phyloP scores from a whole-genome alignment of 2,329 filamentous ascomycete species.

The Talaromyces rugulosus region DNA sequence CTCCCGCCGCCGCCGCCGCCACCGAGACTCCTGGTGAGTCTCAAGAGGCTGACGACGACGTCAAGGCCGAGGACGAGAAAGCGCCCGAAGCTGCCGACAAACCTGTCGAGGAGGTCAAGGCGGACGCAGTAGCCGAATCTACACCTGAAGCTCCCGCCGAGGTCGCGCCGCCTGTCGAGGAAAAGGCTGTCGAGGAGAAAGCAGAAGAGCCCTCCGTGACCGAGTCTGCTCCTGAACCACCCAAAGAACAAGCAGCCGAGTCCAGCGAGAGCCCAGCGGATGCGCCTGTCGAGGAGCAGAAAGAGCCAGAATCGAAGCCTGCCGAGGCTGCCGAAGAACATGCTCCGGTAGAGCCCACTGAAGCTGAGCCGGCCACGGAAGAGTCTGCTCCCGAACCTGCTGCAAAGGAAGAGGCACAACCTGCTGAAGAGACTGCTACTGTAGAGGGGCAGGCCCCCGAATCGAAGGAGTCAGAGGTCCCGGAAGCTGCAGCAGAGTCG shows the following conservation, averaged over 20 bases:
- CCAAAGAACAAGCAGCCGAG: neutral
- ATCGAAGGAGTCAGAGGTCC: neutral
- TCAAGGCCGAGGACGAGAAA: neutral
- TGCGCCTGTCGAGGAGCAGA: neutral
- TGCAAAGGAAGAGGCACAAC: neutral
- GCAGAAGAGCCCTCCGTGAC: neutral
- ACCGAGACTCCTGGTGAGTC: neutral
- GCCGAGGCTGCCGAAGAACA: constrained; percentile 2
- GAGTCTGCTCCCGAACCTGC: neutral
- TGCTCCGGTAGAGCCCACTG: neutral
- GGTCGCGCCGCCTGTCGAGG: neutral
- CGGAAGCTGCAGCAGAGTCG: neutral
- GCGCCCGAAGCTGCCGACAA: constrained; percentile 1
- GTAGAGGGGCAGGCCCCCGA: constrained; percentile 3
- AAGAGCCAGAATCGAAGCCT: neutral
- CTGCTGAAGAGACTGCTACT: constrained; percentile 1
- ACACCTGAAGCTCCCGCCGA: neutral
- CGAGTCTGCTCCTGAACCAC: neutral
- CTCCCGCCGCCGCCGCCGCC: neutral
- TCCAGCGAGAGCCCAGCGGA: neutral
- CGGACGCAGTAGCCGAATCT: neutral
- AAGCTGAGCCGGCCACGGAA: neutral
- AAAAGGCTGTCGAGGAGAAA: neutral
- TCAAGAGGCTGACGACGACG: neutral
- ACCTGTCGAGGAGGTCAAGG: constrained; percentile 4